Conservation (phyloP, 1,284 basidiomycete species). For the Spongispora temasekensis region DNA sequence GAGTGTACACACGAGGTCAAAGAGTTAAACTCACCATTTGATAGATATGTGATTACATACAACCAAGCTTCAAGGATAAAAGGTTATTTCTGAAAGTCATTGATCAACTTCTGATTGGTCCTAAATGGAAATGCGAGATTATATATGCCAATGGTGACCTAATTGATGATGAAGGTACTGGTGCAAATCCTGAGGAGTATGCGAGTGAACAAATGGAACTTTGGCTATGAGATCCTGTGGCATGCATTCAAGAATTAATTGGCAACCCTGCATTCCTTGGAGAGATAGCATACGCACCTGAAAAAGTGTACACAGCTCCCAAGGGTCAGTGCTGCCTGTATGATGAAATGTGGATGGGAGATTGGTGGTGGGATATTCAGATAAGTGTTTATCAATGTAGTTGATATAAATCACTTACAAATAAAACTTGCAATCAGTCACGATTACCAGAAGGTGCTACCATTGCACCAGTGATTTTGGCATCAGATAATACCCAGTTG, state of each 20-base stretch:
- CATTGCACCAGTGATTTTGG: too few species aligned
- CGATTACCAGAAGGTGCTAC: too few species aligned
- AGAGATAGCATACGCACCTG: background rate
- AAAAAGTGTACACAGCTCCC: background rate
- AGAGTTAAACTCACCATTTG: too few species aligned
- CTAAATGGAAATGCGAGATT: background rate
- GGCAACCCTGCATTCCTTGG: background rate
- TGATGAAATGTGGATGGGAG: background rate
- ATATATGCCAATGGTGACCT: background rate
- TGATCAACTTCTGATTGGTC: background rate
- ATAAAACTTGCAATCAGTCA: too few species aligned
- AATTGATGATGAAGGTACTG: background rate
- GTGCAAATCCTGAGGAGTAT: too few species aligned
- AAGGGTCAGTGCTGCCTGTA: background rate
- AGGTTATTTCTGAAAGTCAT: background rate
- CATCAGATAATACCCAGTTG: too few species aligned
- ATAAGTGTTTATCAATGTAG: background rate
- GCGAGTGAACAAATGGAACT: background rate
- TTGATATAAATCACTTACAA: too few species aligned
- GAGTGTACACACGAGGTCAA: too few species aligned
- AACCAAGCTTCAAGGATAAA: background rate
- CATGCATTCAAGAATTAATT: background rate
- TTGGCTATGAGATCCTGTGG: background rate
- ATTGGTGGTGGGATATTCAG: background rate
- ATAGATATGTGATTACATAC: too few species aligned